Conservation (phyloP, 495 filamentous ascomycete genomes). For the Talaromyces nanjingensis region DNA sequence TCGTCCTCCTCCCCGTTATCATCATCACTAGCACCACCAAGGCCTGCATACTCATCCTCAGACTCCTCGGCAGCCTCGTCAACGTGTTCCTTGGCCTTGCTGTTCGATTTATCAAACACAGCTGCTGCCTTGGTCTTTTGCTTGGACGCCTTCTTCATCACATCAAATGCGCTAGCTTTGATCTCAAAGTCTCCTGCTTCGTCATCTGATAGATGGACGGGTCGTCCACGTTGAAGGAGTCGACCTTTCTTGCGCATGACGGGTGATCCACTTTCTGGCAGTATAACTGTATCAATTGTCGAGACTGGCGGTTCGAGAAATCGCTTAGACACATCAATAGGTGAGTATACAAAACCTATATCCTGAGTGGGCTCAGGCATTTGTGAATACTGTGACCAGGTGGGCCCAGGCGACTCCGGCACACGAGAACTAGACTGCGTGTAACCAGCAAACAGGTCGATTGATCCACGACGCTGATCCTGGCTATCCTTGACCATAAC, state of each 20-base stretch:
- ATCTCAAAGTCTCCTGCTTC: constrained; percentile 34
- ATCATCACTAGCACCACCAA: constrained; percentile 87
- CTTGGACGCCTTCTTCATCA: constrained; percentile 66
- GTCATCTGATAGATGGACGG: constrained; percentile 26
- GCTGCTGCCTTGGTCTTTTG: constrained; percentile 36
- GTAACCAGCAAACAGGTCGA: constrained; percentile 25
- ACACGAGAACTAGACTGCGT: constrained; percentile 27
- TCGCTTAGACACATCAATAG: constrained; percentile 47
- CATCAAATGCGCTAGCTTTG: constrained; percentile 55
- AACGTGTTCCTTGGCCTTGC: constrained; percentile 79
- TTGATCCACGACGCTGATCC: constrained; percentile 22
- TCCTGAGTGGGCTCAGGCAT: constrained; percentile 81
- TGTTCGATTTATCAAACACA: constrained; percentile 75
- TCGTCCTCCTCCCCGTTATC: constrained; percentile 67
- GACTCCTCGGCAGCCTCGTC: constrained; percentile 95
- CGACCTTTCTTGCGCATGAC: constrained; percentile 51
- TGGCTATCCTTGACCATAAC: constrained; percentile 64
- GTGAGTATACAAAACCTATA: constrained; percentile 61
- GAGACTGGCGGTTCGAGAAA: constrained; percentile 58
- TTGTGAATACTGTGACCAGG: constrained; percentile 52
- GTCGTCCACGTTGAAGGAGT: constrained; percentile 45
- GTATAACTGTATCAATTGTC: constrained; percentile 61
- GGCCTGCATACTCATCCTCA: constrained; percentile 94
- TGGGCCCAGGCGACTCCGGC: constrained; percentile 34
- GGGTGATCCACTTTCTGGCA: constrained; percentile 53